Base-by-base conservation (phyloP, 192 early-diverging fungal genomes). In the Lobosporangium transversale region DNA sequence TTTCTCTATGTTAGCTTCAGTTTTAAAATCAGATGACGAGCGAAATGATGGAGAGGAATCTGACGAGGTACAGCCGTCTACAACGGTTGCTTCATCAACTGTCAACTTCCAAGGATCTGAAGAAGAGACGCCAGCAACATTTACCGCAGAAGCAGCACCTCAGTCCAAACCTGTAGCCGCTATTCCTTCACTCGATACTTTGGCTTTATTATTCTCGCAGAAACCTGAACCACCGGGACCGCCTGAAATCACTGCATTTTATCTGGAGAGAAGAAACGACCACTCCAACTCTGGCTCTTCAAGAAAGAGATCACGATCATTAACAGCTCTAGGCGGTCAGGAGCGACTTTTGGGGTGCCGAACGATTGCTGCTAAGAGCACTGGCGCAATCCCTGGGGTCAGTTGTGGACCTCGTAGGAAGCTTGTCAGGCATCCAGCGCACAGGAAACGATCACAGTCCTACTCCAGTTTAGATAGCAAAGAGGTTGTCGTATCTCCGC, bases 311-410 rank as follows among this genome's bases (percentile, higher is more conserved):
- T 58, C 70, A 0, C 57, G 60, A 20, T 75, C 70, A 18, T 43
- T 75, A 63, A 37, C 57, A 0, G 57, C 62, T 10, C 35, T 75
- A 11, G 32, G 7, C 10, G 70, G 62, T 14, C 62, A 75, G n/a
- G 70, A 75, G 30, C 37, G 70, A 31, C 56, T 75, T 49, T 37
- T 75, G 21, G 70, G 70, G n/a, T 66, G 50, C 36, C 55, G 70
- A 12, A 24, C 31, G 6, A 63, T 66, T 14, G 50, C 63, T 0
- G 33, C 62, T 1, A 53, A 59, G 27, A 26, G 30, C 3, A 63
- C 44, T 14, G 70, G 70, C 1, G 55, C 49, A 0, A 75, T 75
- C 12, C 70, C 70, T 15, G 70, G 70, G 7, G 50, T 66, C 11
- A 42, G 17, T 4, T n/a, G 48, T 49, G 40, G 45, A 10, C 2